phyloP scores from a whole-genome alignment of 345 rosid genomes.

The Turnera subulata region DNA sequence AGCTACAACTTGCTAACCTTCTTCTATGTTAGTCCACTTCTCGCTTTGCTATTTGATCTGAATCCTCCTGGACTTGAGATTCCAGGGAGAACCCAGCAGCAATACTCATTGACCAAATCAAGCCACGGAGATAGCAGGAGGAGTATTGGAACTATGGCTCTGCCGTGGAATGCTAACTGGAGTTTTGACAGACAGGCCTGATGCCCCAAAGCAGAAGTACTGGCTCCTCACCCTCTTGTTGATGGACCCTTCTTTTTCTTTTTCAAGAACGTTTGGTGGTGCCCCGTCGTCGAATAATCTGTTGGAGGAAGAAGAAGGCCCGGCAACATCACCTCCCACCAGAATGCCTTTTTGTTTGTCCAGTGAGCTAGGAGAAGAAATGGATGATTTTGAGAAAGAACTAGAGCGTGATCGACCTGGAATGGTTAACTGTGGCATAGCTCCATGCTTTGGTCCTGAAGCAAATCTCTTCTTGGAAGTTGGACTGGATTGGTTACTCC shows the following conservation, averaged over 20 bases:
- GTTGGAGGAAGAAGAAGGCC: constrained; percentile 43
- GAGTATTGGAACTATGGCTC: constrained; percentile 31
- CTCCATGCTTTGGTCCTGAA: constrained; percentile 52
- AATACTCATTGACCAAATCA: constrained; percentile 26
- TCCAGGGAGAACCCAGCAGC: too few species aligned
- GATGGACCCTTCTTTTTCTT: constrained; percentile 35
- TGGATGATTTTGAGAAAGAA: constrained; percentile 68
- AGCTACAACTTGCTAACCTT: constrained; percentile 6
- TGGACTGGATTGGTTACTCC: constrained; percentile 80
- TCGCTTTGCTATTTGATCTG: too few species aligned
- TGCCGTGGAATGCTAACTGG: constrained; percentile 38
- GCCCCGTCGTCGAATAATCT: constrained; percentile 26
- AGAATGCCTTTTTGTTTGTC: constrained; percentile 65
- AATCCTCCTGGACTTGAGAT: too few species aligned
- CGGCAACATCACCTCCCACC: constrained; percentile 39
- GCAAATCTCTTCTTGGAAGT: constrained; percentile 69
- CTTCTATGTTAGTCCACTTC: too few species aligned
- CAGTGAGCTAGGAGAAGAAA: constrained; percentile 45
- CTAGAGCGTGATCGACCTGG: constrained; percentile 64
- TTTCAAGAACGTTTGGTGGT: constrained; percentile 18
- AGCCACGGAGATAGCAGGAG: constrained; percentile 41
- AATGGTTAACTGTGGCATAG: constrained; percentile 37
- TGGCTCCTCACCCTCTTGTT: constrained; percentile 47
- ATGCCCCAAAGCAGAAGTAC: constrained; percentile 68
- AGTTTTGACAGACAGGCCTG: constrained; percentile 44